These are phyloP conservation scores for Onygena corvina DNA, from an alignment of 2,329 filamentous ascomycete genomes.

Conservation along the genomic window DNA sequence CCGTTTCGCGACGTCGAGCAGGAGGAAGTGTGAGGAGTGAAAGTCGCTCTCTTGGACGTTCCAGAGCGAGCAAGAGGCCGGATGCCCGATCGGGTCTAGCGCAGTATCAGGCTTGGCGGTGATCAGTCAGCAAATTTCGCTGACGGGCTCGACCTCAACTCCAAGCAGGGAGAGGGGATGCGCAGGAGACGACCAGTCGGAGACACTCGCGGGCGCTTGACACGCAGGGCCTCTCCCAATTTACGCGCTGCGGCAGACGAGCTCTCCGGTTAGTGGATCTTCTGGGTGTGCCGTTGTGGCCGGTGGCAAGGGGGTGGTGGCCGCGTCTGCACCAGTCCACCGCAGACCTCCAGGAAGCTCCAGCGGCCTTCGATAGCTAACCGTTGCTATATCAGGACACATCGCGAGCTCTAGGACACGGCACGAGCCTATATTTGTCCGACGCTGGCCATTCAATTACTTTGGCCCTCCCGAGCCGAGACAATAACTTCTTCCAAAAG, in stretches of 20 bases:
- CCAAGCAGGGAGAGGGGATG: conserved; percentile 13
- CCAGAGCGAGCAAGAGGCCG: neutral
- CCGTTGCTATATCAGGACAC: neutral
- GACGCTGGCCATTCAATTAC: neutral
- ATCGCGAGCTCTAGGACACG: neutral
- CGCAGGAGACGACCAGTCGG: neutral
- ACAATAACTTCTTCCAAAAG: neutral
- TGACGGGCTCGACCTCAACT: conserved; percentile 14
- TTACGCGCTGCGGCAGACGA: neutral
- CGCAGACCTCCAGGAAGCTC: neutral
- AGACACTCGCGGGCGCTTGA: neutral
- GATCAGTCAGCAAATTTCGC: conserved; percentile 17
- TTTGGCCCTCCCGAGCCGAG: neutral
- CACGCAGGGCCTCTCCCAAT: neutral
- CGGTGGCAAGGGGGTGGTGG: neutral
- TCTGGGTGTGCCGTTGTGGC: neutral
- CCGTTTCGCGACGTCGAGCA: too few relatives aligned
- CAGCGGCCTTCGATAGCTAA: neutral
- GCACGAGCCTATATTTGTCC: neutral
- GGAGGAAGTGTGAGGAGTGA: neutral
- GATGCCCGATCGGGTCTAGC: conserved; percentile 12
- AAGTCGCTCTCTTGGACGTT: neutral
- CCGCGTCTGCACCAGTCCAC: neutral
- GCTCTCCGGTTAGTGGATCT: neutral
- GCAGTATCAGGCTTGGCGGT: conserved; percentile 12